A percentile compares a stretch with the other conserved stretches of the same genome.
These are phyloP conservation scores for Citrullus mucosospermus DNA, from an alignment of 306 rosid species.

Conservation along the genomic window DNA sequence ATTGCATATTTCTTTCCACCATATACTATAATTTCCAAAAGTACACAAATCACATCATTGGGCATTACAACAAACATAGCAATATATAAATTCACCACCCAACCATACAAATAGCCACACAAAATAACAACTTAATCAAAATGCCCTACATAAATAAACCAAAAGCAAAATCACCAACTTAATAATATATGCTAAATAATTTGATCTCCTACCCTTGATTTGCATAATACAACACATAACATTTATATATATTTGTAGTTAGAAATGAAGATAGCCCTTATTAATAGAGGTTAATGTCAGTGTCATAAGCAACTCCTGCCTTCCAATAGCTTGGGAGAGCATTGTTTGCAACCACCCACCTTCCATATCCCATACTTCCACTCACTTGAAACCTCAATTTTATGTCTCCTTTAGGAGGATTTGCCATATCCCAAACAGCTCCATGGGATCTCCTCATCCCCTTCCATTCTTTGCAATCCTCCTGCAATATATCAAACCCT, in stretches of 20 bases:
- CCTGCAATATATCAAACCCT: slow-evolving; percentile 24
- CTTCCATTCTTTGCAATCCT: slow-evolving; percentile 50
- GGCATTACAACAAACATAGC: not conserved
- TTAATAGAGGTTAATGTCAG: slow-evolving; percentile 41
- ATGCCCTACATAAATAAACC: slow-evolving; percentile 11
- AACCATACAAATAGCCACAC: no score
- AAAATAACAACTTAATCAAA: no score
- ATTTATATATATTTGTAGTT: not conserved
- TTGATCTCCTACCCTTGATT: no score
- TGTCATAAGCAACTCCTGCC: slow-evolving; percentile 50
- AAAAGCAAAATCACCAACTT: not conserved
- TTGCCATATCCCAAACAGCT: slow-evolving; percentile 48
- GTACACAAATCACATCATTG: not conserved
- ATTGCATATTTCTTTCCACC: not conserved
- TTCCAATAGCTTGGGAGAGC: slow-evolving; percentile 59
- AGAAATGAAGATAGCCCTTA: no score
- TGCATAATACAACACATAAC: not conserved
- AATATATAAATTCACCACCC: not conserved
- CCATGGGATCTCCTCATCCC: slow-evolving; percentile 51
- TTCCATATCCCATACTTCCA: slow-evolving; percentile 22
- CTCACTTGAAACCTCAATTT: slow-evolving; percentile 51
- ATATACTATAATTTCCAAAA: not conserved
- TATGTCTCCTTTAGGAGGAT: slow-evolving; percentile 43
- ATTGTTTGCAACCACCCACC: slow-evolving; percentile 38
- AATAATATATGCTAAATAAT: no score